Percentiles rank a stretch among this genome's conserved stretches.
Evolutionary conservation across 2,329 filamentous ascomycete species (phyloP).

Genomic region (Aschersonia sp.): DNA sequence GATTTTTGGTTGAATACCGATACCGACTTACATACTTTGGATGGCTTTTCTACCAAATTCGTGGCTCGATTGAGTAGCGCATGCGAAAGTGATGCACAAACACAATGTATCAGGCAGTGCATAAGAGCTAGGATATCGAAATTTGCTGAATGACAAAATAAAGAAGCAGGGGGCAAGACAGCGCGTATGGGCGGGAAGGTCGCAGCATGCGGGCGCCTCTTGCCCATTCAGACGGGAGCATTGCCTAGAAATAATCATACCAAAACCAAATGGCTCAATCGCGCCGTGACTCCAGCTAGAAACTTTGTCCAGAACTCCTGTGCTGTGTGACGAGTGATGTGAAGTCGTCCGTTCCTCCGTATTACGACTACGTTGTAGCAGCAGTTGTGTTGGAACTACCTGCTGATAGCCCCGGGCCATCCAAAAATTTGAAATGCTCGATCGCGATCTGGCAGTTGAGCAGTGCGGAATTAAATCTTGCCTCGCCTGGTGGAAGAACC

Average conservation of each 20-base stretch:
- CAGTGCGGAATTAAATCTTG: conserved; percentile 78
- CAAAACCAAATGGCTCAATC: neutral
- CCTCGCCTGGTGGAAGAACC: conserved; percentile 80
- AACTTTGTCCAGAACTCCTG: neutral
- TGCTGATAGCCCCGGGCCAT: conserved; percentile 26
- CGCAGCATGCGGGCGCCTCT: too few species aligned
- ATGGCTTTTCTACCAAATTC: too few species aligned
- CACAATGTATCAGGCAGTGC: too few species aligned
- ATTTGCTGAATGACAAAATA: too few species aligned
- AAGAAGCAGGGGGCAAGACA: too few species aligned
- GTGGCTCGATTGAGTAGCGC: too few species aligned
- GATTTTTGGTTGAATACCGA: neutral
- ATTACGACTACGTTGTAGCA: neutral
- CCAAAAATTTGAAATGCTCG: conserved; percentile 61
- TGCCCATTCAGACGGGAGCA: too few species aligned
- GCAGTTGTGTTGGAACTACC: conserved; percentile 11
- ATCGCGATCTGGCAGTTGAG: conserved; percentile 81
- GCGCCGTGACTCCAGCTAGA: conserved; percentile 1
- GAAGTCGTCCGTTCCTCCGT: too few species aligned
- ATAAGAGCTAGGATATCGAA: too few species aligned
- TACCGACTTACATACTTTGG: neutral
- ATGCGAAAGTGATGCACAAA: too few species aligned
- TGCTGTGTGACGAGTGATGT: neutral
- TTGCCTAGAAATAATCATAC: conserved; percentile 1
- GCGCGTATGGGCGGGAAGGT: too few species aligned